Evolutionary conservation across 2,329 filamentous ascomycete species (phyloP), one percentile per base, ranked within the genome.

Genomic region (Neonectria neomacrospora): DNA sequence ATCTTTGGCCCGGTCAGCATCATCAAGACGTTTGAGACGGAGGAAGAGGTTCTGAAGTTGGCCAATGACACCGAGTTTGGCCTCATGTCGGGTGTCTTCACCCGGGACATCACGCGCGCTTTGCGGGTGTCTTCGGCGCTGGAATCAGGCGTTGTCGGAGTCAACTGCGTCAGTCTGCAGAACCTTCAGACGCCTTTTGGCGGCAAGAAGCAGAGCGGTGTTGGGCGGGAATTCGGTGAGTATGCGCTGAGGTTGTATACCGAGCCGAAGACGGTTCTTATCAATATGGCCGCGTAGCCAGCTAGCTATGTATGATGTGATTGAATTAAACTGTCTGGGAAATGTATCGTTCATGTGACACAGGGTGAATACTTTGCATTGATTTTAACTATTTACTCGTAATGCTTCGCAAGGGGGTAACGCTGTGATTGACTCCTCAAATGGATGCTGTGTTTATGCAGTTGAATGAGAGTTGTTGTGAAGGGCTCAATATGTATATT

Each of bases 1-100:
- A 55, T 65, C 16, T 62, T 65, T 34, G 63, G 63, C 1, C 63
- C 63, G 5, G 63, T 65, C 16, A 42, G 58, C 7, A 53, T 65
- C 11, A 55, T 65, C 54, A 65, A 65, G 22, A 65, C 58, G 4
- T 65, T 65, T n/a, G 54, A 65, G 34, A 62, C 58, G 0, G 63
- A 65, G 23, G 58, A 61, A 26, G 54, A 61, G 32, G 63, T 58
- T 12, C 14, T 65, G 41, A 58, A 58, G 44, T 11, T 62, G 26
- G 58, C 63, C 12, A 65, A 65, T 45, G 58, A 65, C 32, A 65
- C 63, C 26, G 63, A 65, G 23, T 65, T 55, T 48, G 61, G 61
- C 3, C 32, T 63, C 20, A 59, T 63, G 61, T 58, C 61, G 51
- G 61, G 61, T 7, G 61, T 64, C 10, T 64, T 60, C 37, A 64